Conservation (phyloP, 2,329 filamentous ascomycete species). For the Phaeosphaeriaceae sp. region DNA sequence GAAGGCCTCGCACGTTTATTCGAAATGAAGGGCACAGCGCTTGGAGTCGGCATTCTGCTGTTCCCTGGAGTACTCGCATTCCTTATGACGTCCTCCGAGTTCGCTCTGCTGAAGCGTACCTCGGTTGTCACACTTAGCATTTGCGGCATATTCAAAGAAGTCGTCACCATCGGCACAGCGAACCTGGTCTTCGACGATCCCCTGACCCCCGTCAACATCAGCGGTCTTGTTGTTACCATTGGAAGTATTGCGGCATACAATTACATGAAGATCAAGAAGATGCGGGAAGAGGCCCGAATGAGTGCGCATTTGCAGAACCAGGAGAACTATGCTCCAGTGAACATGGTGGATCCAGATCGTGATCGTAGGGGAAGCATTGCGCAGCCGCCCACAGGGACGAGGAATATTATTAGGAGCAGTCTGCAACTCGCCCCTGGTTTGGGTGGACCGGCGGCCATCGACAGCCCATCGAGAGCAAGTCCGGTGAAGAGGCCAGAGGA, state of each 20-base stretch:
- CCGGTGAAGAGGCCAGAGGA: constrained; percentile 57
- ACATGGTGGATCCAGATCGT: constrained; percentile 38
- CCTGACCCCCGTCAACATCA: constrained; percentile 85
- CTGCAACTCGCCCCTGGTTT: constrained; percentile 45
- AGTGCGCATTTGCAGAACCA: constrained; percentile 52
- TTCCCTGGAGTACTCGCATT: constrained; percentile 94
- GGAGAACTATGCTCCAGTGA: constrained; percentile 48
- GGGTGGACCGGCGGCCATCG: constrained; percentile 17
- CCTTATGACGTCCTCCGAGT: constrained; percentile 95
- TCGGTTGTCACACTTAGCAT: constrained; percentile 96
- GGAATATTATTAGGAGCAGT: constrained; percentile 45
- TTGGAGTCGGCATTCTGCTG: constrained; percentile 76
- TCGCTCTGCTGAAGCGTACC: constrained; percentile 91
- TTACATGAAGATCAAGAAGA: constrained; percentile 89
- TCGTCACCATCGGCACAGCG: constrained; percentile 90
- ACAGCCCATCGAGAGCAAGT: constrained; percentile 42
- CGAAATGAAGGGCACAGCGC: constrained; percentile 69
- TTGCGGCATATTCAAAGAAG: constrained; percentile 98
- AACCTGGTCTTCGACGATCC: constrained; percentile 87
- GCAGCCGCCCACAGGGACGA: constrained; percentile 22
- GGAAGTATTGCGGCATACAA: constrained; percentile 89
- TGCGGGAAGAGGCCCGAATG: constrained; percentile 76
- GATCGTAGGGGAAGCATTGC: constrained; percentile 23
- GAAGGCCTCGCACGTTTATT: constrained; percentile 70
- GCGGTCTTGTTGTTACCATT: constrained; percentile 87